Evolutionary conservation across 345 rosid species (phyloP).

Genomic region (Laguncularia racemosa): DNA sequence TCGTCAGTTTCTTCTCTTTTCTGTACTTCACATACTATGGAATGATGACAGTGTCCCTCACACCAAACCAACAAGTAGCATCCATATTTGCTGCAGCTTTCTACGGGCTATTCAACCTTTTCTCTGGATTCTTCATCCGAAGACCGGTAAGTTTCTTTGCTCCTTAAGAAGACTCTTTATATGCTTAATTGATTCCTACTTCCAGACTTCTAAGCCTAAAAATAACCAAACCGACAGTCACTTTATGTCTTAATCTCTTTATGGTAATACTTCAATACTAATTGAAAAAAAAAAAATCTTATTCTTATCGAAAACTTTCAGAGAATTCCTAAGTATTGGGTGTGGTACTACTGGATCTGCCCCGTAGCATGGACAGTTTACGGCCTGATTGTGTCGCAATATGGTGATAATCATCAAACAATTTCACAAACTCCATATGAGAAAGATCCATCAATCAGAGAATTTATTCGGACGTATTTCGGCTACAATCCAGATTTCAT

Average conservation of each 20-base stretch:
- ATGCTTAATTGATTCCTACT: background rate
- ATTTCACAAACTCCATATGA: constrained; percentile 36
- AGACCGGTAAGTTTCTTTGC: constrained; percentile 49
- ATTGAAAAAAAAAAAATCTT: no score
- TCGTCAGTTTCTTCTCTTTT: constrained; percentile 72
- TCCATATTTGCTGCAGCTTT: constrained; percentile 68
- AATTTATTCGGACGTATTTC: constrained; percentile 37
- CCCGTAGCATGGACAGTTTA: constrained; percentile 83
- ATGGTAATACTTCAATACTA: no score
- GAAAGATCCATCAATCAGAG: constrained; percentile 23
- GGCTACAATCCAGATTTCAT: constrained; percentile 65
- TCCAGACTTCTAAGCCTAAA: no score
- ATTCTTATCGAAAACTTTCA: constrained; percentile 15
- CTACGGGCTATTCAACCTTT: constrained; percentile 67
- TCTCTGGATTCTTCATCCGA: constrained; percentile 84
- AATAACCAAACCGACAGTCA: background rate
- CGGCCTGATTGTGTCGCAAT: constrained; percentile 60
- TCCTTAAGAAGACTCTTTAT: background rate
- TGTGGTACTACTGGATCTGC: constrained; percentile 94
- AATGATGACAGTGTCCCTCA: constrained; percentile 84
- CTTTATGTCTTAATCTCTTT: no score
- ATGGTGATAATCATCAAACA: constrained; percentile 39
- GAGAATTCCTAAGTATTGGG: constrained; percentile 87
- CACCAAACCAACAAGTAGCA: constrained; percentile 82
- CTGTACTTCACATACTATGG: constrained; percentile 95